These are phyloP conservation scores for Neonectria neomacrospora DNA, from an alignment of 2,329 filamentous ascomycete species.

Conservation along the genomic window DNA sequence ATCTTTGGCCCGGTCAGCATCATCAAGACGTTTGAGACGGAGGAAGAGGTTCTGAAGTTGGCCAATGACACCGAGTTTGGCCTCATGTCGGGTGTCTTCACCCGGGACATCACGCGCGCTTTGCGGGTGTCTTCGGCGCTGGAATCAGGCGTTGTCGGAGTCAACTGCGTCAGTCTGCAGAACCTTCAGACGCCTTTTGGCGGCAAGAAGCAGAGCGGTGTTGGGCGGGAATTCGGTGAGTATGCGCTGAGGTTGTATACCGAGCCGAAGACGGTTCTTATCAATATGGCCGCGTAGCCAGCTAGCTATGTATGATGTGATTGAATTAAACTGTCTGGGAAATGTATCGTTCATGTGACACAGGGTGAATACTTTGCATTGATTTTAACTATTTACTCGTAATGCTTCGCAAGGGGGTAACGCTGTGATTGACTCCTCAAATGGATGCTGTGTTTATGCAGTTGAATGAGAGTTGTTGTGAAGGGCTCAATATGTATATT, in stretches of 20 bases:
- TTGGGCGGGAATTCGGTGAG: constrained; percentile 26
- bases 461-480: too few relatives aligned
- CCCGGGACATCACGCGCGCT: constrained; percentile 19
- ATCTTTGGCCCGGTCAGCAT: constrained; percentile 26
- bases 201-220: constrained; percentile 26
- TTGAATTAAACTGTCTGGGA: not conserved
- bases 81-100: constrained; percentile 26
- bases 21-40: constrained; percentile 28
- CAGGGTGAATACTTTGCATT: too few relatives aligned
- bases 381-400: too few relatives aligned
- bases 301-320: not conserved
- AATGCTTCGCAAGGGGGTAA: too few relatives aligned
- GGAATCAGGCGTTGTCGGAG: constrained; percentile 24
- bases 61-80: constrained; percentile 30
- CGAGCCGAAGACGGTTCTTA: constrained; percentile 28
- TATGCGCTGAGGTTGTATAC: constrained; percentile 27
- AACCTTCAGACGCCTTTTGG: constrained; percentile 24
- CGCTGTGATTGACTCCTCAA: too few relatives aligned
- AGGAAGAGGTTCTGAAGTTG: constrained; percentile 23
- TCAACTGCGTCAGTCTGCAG: constrained; percentile 29
- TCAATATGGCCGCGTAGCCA: constrained; percentile 24
- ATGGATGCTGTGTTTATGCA: too few relatives aligned
- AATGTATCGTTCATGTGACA: too few relatives aligned
- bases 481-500: not conserved
- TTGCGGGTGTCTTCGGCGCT: constrained; percentile 23